phyloP scores from a whole-genome alignment of 768 basidiomycete species.

The Panaeolus cyanescens region DNA sequence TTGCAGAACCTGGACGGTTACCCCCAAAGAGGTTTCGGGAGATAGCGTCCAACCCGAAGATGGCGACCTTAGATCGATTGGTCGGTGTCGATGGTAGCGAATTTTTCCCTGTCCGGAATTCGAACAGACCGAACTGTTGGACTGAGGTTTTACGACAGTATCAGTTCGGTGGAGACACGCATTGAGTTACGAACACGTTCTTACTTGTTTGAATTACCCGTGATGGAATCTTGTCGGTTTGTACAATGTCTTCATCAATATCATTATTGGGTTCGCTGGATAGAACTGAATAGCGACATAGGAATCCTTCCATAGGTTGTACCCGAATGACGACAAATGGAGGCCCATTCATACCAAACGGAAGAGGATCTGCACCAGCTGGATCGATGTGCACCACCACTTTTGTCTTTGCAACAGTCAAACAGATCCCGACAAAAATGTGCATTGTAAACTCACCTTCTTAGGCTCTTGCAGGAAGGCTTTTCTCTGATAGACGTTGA shows the following conservation, averaged over 20 bases:
- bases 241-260: constrained; percentile 81
- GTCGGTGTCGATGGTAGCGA: constrained; percentile 89
- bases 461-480: constrained; percentile 76
- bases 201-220: constrained; percentile 83
- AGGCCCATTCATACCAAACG: constrained; percentile 67
- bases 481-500: constrained; percentile 84
- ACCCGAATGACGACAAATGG: constrained; percentile 82
- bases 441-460: constrained; percentile 54
- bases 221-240: constrained; percentile 70
- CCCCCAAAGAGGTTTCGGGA: constrained; percentile 85
- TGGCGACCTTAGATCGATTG: constrained; percentile 75
- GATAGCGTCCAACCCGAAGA: constrained; percentile 88
- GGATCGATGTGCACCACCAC: constrained; percentile 87
- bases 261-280: constrained; percentile 77
- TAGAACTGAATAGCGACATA: constrained; percentile 77
- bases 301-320: constrained; percentile 81
- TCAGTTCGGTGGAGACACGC: not conserved
- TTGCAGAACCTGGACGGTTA: constrained; percentile 62
- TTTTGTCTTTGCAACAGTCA: constrained; percentile 63
- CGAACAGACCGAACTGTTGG: constrained; percentile 87
- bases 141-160: constrained; percentile 42
- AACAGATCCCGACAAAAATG: constrained; percentile 6
- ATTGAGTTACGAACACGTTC: constrained; percentile 23
- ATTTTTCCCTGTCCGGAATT: constrained; percentile 73
- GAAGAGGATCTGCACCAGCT: constrained; percentile 74